Evolutionary conservation across 148 eudicot species (phyloP).

Genomic region (Hydrangea macrophylla): DNA sequence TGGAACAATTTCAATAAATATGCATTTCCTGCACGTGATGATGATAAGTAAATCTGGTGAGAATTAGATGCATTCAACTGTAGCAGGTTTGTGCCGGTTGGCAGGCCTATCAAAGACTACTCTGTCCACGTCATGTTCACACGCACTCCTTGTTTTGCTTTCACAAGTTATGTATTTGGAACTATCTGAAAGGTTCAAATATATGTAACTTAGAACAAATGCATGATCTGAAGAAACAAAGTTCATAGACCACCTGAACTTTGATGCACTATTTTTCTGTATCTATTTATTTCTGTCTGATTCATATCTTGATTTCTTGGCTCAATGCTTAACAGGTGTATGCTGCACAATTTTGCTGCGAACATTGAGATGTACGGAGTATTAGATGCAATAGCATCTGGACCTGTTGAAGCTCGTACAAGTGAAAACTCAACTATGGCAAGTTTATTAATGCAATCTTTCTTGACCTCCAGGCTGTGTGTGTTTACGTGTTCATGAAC

Average conservation of each 20-base stretch:
- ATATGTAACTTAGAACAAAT: too few species aligned
- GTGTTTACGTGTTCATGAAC: background rate
- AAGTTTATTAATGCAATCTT: constrained; percentile 19
- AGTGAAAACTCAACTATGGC: constrained; percentile 55
- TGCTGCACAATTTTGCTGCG: constrained; percentile 57
- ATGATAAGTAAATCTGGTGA: background rate
- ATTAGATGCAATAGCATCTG: constrained; percentile 46
- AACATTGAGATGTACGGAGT: constrained; percentile 58
- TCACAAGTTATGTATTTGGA: too few species aligned
- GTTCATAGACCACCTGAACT: background rate
- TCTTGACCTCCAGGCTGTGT: background rate
- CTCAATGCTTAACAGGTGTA: constrained; percentile 35
- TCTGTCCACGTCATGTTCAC: background rate
- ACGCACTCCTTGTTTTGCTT: background rate
- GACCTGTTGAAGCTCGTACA: constrained; percentile 50
- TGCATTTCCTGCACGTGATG: background rate
- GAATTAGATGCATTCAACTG: background rate
- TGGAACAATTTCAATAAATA: too few species aligned
- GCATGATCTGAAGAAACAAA: background rate
- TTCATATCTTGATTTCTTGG: background rate
- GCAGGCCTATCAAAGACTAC: background rate
- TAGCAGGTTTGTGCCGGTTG: background rate
- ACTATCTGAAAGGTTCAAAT: background rate
- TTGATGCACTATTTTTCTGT: background rate
- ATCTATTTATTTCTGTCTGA: background rate